Conservation (phyloP, 129 eudicot genomes). For the sunflower (Helianthus annuus) region HanXRQr2.0-SUNRISE NC_035437.2:168933818-168934317, state of each 20-base stretch:
- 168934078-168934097: too few species aligned
- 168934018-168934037: conserved; percentile 69
- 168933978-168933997: conserved; percentile 83
- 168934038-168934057: conserved; percentile 65
- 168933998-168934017: conserved; percentile 74
- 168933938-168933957: conserved; percentile 60
- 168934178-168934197: too few species aligned
- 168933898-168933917: conserved; percentile 79
- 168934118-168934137: too few species aligned
- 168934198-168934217: too few species aligned
- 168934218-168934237: too few species aligned
- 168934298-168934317: too few species aligned
- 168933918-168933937: conserved; percentile 63
- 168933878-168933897: conserved; percentile 73
- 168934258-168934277: too few species aligned
- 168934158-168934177: too few species aligned
- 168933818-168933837: background rate
- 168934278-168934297: too few species aligned
- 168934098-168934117: too few species aligned
- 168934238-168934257: too few species aligned
- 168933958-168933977: conserved; percentile 90
- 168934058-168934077: background rate
- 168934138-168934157: too few species aligned
- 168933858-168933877: conserved; percentile 13
- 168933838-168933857: background rate